Conservation (phyloP, 2,329 filamentous ascomycete species). For the Alternaria novae-zelandiae region DNA sequence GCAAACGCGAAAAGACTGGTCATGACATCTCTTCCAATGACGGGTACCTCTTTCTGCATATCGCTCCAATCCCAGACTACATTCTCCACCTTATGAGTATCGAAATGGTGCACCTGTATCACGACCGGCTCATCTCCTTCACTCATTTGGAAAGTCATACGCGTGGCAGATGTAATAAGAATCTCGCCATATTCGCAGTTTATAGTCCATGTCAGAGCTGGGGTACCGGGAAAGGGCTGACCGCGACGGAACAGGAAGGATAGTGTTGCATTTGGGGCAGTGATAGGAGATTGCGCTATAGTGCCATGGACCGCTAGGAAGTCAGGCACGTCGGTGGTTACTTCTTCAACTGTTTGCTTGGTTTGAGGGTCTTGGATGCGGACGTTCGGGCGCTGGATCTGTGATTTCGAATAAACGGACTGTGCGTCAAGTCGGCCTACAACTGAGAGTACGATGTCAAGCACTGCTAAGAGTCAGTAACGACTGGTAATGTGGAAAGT, state of each 20-base stretch:
- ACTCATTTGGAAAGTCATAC: slow-evolving; percentile 21
- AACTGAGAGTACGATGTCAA: slow-evolving; percentile 25
- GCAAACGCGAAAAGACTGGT: slow-evolving; percentile 29
- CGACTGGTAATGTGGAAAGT: background rate
- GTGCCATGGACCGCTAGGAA: slow-evolving; percentile 50
- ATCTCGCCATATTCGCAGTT: slow-evolving; percentile 28
- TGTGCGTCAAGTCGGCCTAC: slow-evolving; percentile 23
- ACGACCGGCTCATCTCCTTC: slow-evolving; percentile 45
- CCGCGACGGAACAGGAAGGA: slow-evolving; percentile 20
- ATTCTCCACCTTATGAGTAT: slow-evolving; percentile 53
- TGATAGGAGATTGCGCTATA: background rate
- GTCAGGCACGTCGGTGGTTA: slow-evolving; percentile 54
- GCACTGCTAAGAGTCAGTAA: background rate
- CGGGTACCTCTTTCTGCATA: slow-evolving; percentile 37
- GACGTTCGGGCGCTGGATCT: slow-evolving; percentile 1
- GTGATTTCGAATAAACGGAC: slow-evolving; percentile 12
- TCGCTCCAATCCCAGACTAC: slow-evolving; percentile 54
- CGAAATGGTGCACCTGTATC: slow-evolving; percentile 60
- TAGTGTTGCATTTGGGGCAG: slow-evolving; percentile 11
- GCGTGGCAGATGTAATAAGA: slow-evolving; percentile 28
- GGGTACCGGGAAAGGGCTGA: slow-evolving; percentile 20
- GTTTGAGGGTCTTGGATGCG: background rate
- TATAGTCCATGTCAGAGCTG: slow-evolving; percentile 19
- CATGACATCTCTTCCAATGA: slow-evolving; percentile 25
- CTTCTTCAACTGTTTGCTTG: background rate